Evolutionary conservation across 2,329 filamentous ascomycete species (phyloP), one percentile per base, ranked within the genome.

Genomic region (Botrytis galanthina): DNA sequence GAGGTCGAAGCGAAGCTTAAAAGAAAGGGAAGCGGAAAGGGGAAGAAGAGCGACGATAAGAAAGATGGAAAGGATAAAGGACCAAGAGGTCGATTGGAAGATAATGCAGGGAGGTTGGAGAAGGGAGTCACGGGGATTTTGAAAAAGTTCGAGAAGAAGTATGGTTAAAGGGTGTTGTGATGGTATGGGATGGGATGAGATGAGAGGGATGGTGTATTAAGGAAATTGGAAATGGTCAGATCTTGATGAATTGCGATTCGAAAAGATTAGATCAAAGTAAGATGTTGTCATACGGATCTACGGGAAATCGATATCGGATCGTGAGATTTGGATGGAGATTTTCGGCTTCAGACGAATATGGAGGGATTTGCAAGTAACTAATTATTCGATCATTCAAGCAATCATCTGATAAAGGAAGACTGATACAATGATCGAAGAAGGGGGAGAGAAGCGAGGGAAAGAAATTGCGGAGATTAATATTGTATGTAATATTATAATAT

Each of bases 131-230:
- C 89, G 42, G 89, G 90, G 10, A 91, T 94, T 85, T 82, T 94
- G 76, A 93, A 91, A 86, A 93, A 91, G 83, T 87, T 94, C 82
- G 92, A 94, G 84, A 93, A 93, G 88, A 92, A 79, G 75, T 79
- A 80, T 76, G 80, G 80, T 18, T 81, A 76, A 73, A 46, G 46
- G 42, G 29, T 22, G 2, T 29, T 46, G n/a, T 9, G 16, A 66
- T 20, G 20, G 62, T 12, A 37, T 10, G 20, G 62, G 22, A 37
- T 10, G 57, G 14, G 46, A 37, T n/a, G 48, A 3, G 48, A 16
- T 29, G 3, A 14, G 32, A 44, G 20, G 60, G 16, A 39, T n/a
- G 39, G 3, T 4, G 12, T 29, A 42, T 42, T 3, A 20, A n/a
- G 9, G 18, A 20, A 10, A 10, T 48, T 48, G 46, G 2, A 48